Evolutionary conservation across 2,329 filamentous ascomycete genomes (phyloP).

Genomic region (Aureobasidium musti): DNA sequence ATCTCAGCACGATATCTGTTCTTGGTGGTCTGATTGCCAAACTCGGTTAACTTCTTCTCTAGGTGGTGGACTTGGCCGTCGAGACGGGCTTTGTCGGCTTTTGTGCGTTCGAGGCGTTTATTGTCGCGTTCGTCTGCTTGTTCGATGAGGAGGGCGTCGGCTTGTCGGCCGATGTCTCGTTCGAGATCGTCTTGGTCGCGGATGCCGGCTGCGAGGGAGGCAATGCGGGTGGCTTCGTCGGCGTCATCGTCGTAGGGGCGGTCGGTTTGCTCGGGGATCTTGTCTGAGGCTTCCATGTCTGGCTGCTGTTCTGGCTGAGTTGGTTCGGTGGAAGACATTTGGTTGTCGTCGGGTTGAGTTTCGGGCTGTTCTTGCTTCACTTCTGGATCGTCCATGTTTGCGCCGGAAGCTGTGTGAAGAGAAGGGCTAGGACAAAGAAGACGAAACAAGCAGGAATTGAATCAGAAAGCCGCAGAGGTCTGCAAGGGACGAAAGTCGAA

Average conservation of each 20-base stretch:
- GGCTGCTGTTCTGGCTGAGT: neutral
- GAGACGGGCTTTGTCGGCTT: slow-evolving; percentile 58
- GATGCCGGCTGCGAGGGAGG: slow-evolving; percentile 50
- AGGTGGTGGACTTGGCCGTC: slow-evolving; percentile 64
- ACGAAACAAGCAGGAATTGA: neutral
- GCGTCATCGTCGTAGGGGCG: slow-evolving; percentile 37
- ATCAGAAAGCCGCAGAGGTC: neutral
- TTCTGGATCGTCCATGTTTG: slow-evolving; percentile 22
- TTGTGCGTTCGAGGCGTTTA: slow-evolving; percentile 62
- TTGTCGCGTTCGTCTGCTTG: slow-evolving; percentile 65
- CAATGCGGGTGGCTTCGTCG: slow-evolving; percentile 47
- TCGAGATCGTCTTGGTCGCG: slow-evolving; percentile 89
- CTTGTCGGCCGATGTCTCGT: slow-evolving; percentile 73
- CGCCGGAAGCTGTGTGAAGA: slow-evolving; percentile 14
- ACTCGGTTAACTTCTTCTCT: slow-evolving; percentile 58
- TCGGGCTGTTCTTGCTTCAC: neutral
- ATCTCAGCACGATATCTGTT: slow-evolving; percentile 66
- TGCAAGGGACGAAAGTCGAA: neutral
- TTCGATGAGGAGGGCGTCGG: slow-evolving; percentile 61
- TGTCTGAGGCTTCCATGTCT: neutral
- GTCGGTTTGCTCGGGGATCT: neutral
- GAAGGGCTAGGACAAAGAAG: neutral
- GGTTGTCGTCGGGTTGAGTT: neutral
- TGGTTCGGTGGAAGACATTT: neutral
- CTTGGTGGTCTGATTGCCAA: slow-evolving; percentile 57